A percentile compares a stretch with the other conserved stretches of the same genome.
Conservation (phyloP, 176 grass and related monocot genomes). For the Eleusine coracana region DNA sequence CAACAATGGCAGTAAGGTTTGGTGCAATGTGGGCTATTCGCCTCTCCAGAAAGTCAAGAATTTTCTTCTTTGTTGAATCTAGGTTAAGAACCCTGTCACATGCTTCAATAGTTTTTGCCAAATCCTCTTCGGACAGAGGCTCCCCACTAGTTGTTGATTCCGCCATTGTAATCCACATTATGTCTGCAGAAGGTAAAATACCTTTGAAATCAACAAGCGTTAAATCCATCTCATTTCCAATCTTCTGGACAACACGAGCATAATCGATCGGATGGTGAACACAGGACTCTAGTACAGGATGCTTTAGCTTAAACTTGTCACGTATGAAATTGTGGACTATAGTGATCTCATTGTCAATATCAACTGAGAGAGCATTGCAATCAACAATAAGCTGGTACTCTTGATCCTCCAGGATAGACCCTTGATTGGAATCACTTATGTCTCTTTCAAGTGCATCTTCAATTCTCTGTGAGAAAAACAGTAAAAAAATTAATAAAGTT, state of each 20-base stretch:
- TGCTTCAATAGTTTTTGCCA: conserved; percentile 72
- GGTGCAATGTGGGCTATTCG: conserved; percentile 78
- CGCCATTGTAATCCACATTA: conserved; percentile 79
- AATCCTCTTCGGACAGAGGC: conserved; percentile 71
- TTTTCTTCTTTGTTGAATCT: conserved; percentile 85
- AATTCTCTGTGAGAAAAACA: conserved; percentile 50
- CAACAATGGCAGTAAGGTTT: conserved; percentile 85
- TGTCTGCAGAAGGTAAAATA: conserved; percentile 84
- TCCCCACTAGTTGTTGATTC: conserved; percentile 89
- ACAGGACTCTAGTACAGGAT: conserved; percentile 81
- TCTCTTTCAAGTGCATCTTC: conserved; percentile 73
- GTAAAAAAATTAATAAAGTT: neutral
- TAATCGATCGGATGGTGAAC: conserved; percentile 95
- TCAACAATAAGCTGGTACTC: conserved; percentile 91
- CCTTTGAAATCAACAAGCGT: conserved; percentile 85
- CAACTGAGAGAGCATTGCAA: conserved; percentile 84
- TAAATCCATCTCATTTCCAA: conserved; percentile 85
- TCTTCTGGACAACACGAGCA: conserved; percentile 89
- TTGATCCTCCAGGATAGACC: conserved; percentile 68
- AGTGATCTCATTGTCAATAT: conserved; percentile 89
- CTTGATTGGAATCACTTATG: conserved; percentile 47
- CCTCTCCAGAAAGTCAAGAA: conserved; percentile 87
- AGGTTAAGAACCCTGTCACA: conserved; percentile 81
- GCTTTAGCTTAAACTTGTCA: conserved; percentile 81
- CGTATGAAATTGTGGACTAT: conserved; percentile 96